Evolutionary conservation across 176 grass and related monocot genomes (phyloP), one percentile per base, ranked within the genome.

Genomic region (Avena atlantica): DNA sequence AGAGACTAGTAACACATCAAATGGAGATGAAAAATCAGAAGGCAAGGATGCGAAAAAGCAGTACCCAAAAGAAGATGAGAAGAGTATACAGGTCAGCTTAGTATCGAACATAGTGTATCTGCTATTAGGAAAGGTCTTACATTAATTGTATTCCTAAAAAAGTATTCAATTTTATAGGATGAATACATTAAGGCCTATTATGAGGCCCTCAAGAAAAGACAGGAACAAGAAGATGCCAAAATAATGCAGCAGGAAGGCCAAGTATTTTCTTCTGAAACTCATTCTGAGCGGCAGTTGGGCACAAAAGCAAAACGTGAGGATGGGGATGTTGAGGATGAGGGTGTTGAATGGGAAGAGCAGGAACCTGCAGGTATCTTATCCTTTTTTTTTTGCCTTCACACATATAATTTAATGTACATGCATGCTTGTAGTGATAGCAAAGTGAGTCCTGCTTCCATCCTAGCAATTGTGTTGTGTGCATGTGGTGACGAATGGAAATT

Each of bases 131-230:
- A 20, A 11, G 78, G 37, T 21, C 83, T 81, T 23, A 53, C 78
- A 21, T 83, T 74, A 12, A 17, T 67, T 79, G 47, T 27, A 25
- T 75, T 75, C 72, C 47, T 75, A 23, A 74, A 27, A 74, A 8
- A 12, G 66, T 5, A 78, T 27, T 57, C 16, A 78, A 53, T 15
- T 50, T 56, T 90, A 37, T 82, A 98, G 97, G 90, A 98, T 80
- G 97, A 98, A 85, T 96, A 96, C 62, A 70, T 92, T 66, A 98
- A 96, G 80, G 93, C 92, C 50, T 99, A 94, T 84, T 96, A 96
- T 65, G 97, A 85, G 87, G 94, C 97, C 66, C 65, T 94, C 13
- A 81, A 34, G 36, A 93, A 95, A 79, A 89, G 81, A 73, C 77
- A 91, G 61, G 81, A 96, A 73, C 90, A 92, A 85, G 90, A 87